Percentiles rank a stretch among this genome's conserved stretches.
Conservation (phyloP, 192 early-diverging fungal species). For the Haplosporangium gracile region DNA sequence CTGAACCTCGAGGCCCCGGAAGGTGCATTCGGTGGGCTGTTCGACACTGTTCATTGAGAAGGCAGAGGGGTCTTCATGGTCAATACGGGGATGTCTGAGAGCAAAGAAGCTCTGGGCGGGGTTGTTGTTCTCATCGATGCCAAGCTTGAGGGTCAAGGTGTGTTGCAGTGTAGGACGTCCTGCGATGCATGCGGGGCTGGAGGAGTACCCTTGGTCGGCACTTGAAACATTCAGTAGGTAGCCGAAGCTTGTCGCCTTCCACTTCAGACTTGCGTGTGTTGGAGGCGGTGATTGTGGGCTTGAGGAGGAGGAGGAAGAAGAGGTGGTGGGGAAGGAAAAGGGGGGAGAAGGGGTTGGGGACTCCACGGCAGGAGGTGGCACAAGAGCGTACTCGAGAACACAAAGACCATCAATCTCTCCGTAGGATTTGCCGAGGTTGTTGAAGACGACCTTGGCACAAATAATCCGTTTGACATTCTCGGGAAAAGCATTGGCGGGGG, state of each 20-base stretch:
- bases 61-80: neutral
- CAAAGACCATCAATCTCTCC: neutral
- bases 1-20: neutral
- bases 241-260: neutral
- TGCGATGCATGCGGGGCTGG: neutral
- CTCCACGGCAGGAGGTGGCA: neutral
- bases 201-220: neutral
- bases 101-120: neutral
- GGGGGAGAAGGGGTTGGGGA: neutral
- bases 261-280: neutral
- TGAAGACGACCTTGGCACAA: neutral
- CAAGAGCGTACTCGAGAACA: neutral
- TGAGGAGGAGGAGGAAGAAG: neutral
- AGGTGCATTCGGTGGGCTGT: neutral
- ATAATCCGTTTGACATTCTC: neutral
- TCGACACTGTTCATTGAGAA: neutral
- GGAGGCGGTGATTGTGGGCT: neutral
- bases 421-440: neutral
- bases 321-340: neutral
- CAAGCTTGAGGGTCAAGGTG: neutral
- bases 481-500: neutral
- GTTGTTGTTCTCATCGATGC: neutral
- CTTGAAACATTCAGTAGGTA: neutral
- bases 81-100: neutral
- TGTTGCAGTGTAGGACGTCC: neutral